A percentile compares a stretch with the other conserved stretches of the same genome.
phyloP scores from a whole-genome alignment of 2,329 filamentous ascomycete species.

The Fusarium sp. region DNA sequence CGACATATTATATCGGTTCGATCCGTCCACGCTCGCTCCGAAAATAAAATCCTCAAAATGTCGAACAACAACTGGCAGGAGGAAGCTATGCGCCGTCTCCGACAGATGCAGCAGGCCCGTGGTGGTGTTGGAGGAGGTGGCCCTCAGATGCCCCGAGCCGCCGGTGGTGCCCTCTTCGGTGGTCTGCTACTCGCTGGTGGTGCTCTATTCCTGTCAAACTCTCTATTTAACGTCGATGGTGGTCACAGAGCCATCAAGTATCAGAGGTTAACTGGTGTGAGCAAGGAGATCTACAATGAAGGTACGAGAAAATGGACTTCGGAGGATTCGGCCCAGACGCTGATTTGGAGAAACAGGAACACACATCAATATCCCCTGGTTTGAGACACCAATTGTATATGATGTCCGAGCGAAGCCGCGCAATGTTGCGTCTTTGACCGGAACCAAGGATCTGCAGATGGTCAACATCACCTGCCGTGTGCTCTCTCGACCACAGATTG shows the following conservation, averaged over 20 bases:
- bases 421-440: constrained; percentile 95
- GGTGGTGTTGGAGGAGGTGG: constrained; percentile 59
- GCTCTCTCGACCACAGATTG: constrained; percentile 88
- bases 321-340: constrained; percentile 31
- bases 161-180: constrained; percentile 56
- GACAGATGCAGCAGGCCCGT: constrained; percentile 61
- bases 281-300: constrained; percentile 96
- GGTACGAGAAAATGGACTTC: constrained; percentile 63
- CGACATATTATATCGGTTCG: constrained; percentile 33
- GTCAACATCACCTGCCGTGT: constrained; percentile 99
- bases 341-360: constrained; percentile 72
- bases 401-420: constrained; percentile 98
- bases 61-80: constrained; percentile 60
- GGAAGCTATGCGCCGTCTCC: constrained; percentile 64
- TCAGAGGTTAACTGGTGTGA: constrained; percentile 89
- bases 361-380: constrained; percentile 94
- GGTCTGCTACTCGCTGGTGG: constrained; percentile 62
- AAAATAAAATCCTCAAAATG: constrained; percentile 43
- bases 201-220: constrained; percentile 67
- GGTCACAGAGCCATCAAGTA: constrained; percentile 99
- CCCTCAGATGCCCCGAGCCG: constrained; percentile 57
- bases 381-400: constrained; percentile 96
- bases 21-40: constrained; percentile 8
- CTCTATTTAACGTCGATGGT: constrained; percentile 89
- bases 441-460: constrained; percentile 99